A percentile compares a stretch with the other conserved stretches of the same genome.
phyloP scores from a whole-genome alignment of 1,139 yeast species.

The Pichia sp. region DNA sequence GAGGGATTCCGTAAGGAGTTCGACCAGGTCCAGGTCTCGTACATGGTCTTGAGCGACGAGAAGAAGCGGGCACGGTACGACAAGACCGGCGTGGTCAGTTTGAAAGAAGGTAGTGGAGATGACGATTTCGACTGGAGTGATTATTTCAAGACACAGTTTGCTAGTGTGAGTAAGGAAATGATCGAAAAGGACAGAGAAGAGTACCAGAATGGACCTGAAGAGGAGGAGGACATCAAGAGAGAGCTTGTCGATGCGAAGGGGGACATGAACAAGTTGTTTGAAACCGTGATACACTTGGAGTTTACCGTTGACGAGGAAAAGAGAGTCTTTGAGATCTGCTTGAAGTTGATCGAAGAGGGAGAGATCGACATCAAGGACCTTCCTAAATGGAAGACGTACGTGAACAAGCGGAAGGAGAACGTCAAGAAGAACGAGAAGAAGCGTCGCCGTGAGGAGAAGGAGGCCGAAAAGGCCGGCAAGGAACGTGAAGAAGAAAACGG shows the following conservation, averaged over 20 bases:
- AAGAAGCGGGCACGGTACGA: slow-evolving; percentile 60
- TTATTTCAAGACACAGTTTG: slow-evolving; percentile 46
- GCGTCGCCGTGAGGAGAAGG: slow-evolving; percentile 5
- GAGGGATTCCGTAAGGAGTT: slow-evolving; percentile 41
- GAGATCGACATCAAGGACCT: slow-evolving; percentile 35
- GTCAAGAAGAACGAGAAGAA: slow-evolving; percentile 13
- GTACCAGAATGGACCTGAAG: slow-evolving; percentile 70
- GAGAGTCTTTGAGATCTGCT: slow-evolving; percentile 55
- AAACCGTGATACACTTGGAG: slow-evolving; percentile 74
- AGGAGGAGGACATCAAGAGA: slow-evolving; percentile 58
- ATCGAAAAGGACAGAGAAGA: slow-evolving; percentile 65
- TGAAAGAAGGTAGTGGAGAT: slow-evolving; percentile 31
- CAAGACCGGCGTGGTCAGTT: slow-evolving; percentile 61
- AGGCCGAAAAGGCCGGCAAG: background rate
- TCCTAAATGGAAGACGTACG: slow-evolving; percentile 11
- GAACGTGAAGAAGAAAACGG: background rate
- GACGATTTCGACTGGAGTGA: slow-evolving; percentile 55
- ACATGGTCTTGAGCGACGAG: slow-evolving; percentile 63
- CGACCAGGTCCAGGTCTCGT: slow-evolving; percentile 74
- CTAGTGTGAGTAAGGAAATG: slow-evolving; percentile 69
- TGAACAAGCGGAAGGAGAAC: slow-evolving; percentile 1
- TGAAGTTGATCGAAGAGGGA: slow-evolving; percentile 39
- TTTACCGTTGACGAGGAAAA: slow-evolving; percentile 58
- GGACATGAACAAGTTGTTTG: slow-evolving; percentile 67
- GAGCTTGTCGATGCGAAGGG: slow-evolving; percentile 64